Conservation (phyloP, 2,329 filamentous ascomycete species). For the Fusarium beomiforme region DNA sequence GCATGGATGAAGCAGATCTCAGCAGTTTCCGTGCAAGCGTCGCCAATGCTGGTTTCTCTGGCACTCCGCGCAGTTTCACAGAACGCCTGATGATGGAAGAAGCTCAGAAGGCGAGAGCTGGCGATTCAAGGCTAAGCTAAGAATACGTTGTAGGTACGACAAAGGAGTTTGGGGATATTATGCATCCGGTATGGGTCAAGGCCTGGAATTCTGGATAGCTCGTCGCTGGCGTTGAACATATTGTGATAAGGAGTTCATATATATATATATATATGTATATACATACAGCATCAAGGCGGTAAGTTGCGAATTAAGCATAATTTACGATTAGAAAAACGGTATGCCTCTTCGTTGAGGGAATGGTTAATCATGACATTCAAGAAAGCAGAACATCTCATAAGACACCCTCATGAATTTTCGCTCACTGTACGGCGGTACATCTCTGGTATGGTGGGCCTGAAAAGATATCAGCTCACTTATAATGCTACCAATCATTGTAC, state of each 20-base stretch:
- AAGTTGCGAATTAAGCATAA: slow-evolving; percentile 8
- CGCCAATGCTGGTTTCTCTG: slow-evolving; percentile 52
- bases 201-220: slow-evolving; percentile 38
- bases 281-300: slow-evolving; percentile 29
- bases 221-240: slow-evolving; percentile 45
- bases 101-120: slow-evolving; percentile 46
- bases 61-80: slow-evolving; percentile 59
- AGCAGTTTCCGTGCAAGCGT: slow-evolving; percentile 56
- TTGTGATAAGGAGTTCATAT: slow-evolving; percentile 33
- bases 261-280: neutral
- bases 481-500: slow-evolving; percentile 28
- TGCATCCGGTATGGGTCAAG: slow-evolving; percentile 35
- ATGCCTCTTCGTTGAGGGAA: slow-evolving; percentile 24
- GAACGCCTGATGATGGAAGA: slow-evolving; percentile 62
- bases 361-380: slow-evolving; percentile 10
- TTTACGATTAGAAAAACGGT: slow-evolving; percentile 20
- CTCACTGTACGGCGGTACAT: neutral
- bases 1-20: slow-evolving; percentile 57
- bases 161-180: slow-evolving; percentile 39
- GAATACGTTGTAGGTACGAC: slow-evolving; percentile 18
- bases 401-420: neutral
- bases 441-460: neutral
- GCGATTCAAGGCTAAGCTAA: slow-evolving; percentile 32
- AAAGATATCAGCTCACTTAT: slow-evolving; percentile 1
- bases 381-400: neutral